phyloP scores from a whole-genome alignment of 106 monocot species.

The Hemerocallis citrina region DNA sequence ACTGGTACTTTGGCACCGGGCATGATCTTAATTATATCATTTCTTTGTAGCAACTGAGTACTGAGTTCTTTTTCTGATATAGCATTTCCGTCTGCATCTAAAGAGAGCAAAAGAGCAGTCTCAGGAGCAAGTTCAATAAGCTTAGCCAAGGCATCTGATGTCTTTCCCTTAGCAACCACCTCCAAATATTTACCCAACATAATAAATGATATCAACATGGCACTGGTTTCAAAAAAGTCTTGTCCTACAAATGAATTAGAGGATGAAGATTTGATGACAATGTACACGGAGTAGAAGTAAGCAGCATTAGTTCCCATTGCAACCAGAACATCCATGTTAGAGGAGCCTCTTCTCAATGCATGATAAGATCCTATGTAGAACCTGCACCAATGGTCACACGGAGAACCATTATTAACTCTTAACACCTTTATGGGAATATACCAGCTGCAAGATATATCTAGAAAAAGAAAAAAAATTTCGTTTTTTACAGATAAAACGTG shows the following conservation, averaged over 20 bases:
- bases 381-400: conserved; percentile 26
- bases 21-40: conserved; percentile 78
- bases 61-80: conserved; percentile 60
- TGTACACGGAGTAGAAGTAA: conserved; percentile 77
- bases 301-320: conserved; percentile 81
- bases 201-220: conserved; percentile 87
- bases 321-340: conserved; percentile 87
- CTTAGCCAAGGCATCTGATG: conserved; percentile 72
- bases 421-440: too few species aligned
- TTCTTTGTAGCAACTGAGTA: conserved; percentile 64
- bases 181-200: conserved; percentile 82
- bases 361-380: conserved; percentile 76
- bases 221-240: conserved; percentile 83
- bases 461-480: too few species aligned
- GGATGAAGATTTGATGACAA: conserved; percentile 38
- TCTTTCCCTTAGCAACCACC: conserved; percentile 74
- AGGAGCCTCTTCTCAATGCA: conserved; percentile 51
- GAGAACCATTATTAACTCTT: too few species aligned
- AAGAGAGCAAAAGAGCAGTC: conserved; percentile 44
- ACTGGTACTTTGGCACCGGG: conserved; percentile 78
- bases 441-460: too few species aligned
- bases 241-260: conserved; percentile 63
- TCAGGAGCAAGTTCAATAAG: conserved; percentile 70
- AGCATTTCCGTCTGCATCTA: conserved; percentile 48
- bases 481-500: too few species aligned